Evolutionary conservation across 495 filamentous ascomycete species (phyloP), one percentile per base, ranked within the genome.

Genomic region (Xylaria acuta): DNA sequence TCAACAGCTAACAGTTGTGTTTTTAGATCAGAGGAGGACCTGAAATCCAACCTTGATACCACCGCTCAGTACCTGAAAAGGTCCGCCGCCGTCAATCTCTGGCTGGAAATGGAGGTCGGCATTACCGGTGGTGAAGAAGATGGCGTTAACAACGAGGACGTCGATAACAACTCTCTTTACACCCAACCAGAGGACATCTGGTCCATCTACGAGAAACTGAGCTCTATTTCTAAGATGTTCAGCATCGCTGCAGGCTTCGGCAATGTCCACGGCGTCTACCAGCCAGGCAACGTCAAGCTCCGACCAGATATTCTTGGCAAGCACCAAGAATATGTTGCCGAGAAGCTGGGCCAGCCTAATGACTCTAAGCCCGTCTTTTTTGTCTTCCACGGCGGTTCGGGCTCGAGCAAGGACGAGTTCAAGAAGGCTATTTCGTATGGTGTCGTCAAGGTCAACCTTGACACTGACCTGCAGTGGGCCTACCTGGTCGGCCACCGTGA

Each of bases 201-300:
- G 79, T 86, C 90, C 75, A 97, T 98, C 84, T 92, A 96, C 85
- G 88, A 93, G 79, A 89, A 91, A 67, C 89, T 98, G 67, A 82
- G 87, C 71, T 83, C 92, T 67, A 92, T 98, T 86, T 94, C 90
- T 75, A 92, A 92, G 70, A 96, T 96, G 88, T 99, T 98, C 90
- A 94, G 92, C 78, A 98, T 98, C 80, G 97, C 97, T 77, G 96
- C 96, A 80, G 96, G 93, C 75, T 98, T 98, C 87, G 96, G 95
- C 78, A 99, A 99, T 82, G 95, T 98, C 40, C 97, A 99, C 88
- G 96, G 96, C 82, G 96, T 99, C 73, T 98, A 99, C 89, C 95
- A 97, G 86, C 97, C 97, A 69, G 96, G 97, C 73, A 99, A 99
- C 82, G 96, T 98, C 81, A 91, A 91, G 81, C 91, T 98, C 51